Evolutionary conservation across 768 basidiomycete species (phyloP).

Genomic region (Baorangia bicolor): DNA sequence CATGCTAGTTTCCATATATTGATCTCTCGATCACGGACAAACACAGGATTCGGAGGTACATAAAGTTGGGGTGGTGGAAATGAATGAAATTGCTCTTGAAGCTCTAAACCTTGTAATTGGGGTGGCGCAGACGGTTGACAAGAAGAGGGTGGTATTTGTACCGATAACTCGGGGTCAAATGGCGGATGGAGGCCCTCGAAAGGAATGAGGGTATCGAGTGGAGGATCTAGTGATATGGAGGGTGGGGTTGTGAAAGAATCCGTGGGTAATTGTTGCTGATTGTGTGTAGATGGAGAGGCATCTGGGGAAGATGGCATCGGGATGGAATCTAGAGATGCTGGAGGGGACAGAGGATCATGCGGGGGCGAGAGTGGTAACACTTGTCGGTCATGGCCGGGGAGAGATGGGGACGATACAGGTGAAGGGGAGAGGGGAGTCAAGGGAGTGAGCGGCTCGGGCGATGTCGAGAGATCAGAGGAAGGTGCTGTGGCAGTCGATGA

Average conservation of each 20-base stretch:
- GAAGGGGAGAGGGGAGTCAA: conserved; percentile 25
- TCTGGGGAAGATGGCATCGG: neutral
- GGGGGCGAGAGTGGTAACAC: conserved; percentile 1
- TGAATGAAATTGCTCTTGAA: conserved; percentile 25
- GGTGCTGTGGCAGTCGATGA: neutral
- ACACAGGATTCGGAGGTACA: conserved; percentile 27
- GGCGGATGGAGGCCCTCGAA: conserved; percentile 23
- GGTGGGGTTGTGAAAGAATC: conserved; percentile 6
- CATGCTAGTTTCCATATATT: conserved; percentile 37
- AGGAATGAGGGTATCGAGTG: conserved; percentile 29
- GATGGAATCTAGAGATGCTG: conserved; percentile 4
- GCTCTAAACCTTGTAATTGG: conserved; percentile 21
- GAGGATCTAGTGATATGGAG: conserved; percentile 16
- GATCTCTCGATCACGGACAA: conserved; percentile 34
- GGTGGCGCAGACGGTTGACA: conserved; percentile 9
- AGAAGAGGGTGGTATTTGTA: conserved; percentile 14
- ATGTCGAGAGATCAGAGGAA: neutral
- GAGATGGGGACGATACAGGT: conserved; percentile 20
- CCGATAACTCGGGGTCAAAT: conserved; percentile 20
- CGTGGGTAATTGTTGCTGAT: neutral
- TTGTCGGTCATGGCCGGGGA: conserved; percentile 29
- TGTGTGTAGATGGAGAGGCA: neutral
- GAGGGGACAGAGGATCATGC: conserved; percentile 5
- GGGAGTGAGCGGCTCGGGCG: conserved; percentile 20
- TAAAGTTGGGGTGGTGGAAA: conserved; percentile 28